A percentile compares a stretch with the other conserved stretches of the same genome.
These are phyloP conservation scores for Stephanodiscus minutulus DNA, from an alignment of 108 stramenopile species.

Conservation along the genomic window DNA sequence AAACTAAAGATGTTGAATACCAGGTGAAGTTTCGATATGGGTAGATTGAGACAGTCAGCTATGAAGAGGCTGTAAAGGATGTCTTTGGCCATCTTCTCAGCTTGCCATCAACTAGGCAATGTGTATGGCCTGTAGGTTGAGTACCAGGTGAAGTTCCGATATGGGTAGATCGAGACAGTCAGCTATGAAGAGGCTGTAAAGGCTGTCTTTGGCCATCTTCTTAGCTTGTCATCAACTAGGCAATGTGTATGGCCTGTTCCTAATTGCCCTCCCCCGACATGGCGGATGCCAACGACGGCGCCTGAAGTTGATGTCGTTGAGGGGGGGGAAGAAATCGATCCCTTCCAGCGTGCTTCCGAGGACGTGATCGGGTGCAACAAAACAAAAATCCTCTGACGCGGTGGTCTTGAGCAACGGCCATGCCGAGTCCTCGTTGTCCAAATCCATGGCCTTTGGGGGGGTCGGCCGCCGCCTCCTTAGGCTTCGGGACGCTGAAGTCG, in stretches of 20 bases:
- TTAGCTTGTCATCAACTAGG: background rate
- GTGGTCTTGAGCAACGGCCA: background rate
- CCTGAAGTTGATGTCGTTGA: conserved; percentile 31
- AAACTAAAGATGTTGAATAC: background rate
- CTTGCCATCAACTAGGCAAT: conserved; percentile 4
- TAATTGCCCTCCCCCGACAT: too few relatives aligned
- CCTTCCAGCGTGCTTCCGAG: conserved; percentile 37
- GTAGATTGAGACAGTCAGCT: conserved; percentile 9
- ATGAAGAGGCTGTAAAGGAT: conserved; percentile 15
- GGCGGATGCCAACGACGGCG: conserved; percentile 21
- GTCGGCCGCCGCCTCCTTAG: conserved; percentile 29
- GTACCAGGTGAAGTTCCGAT: conserved; percentile 14
- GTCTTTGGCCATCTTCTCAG: conserved; percentile 16
- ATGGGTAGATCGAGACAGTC: conserved; percentile 17
- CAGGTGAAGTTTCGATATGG: conserved; percentile 24
- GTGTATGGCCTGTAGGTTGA: conserved; percentile 18
- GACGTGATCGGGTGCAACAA: conserved; percentile 30
- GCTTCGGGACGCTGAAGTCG: conserved; percentile 26
- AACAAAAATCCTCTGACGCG: background rate
- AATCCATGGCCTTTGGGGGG: conserved; percentile 32
- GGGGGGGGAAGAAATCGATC: conserved; percentile 43
- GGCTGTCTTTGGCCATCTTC: conserved; percentile 14
- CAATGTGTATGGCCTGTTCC: conserved; percentile 27
- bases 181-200: conserved; percentile 19
- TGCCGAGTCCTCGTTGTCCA: background rate